phyloP scores from a whole-genome alignment of 2,329 filamentous ascomycete genomes.

The Neofusicoccum kwambonambiense region DNA sequence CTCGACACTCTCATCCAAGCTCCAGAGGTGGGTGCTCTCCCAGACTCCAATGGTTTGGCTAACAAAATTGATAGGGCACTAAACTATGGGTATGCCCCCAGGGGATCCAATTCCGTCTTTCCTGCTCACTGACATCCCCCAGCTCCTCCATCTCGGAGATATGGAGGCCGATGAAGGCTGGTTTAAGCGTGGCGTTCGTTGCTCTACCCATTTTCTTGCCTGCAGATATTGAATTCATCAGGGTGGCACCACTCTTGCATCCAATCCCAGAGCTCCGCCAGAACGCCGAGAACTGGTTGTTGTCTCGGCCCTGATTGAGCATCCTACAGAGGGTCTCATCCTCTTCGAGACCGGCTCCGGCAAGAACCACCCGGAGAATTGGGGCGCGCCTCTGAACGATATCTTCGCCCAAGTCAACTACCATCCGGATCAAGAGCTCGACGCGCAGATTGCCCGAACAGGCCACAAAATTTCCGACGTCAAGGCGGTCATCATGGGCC shows the following conservation, averaged over 20 bases:
- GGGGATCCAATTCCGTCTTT: not conserved
- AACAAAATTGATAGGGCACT: constrained; percentile 29
- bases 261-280: constrained; percentile 27
- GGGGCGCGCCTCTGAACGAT: constrained; percentile 31
- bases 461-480: constrained; percentile 33
- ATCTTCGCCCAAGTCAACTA: constrained; percentile 34
- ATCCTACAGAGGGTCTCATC: constrained; percentile 36
- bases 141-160: constrained; percentile 36
- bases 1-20: constrained; percentile 25
- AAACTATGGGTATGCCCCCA: constrained; percentile 33
- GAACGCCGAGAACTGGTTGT: constrained; percentile 32
- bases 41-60: not conserved
- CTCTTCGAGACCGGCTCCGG: constrained; percentile 38
- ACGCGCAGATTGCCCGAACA: constrained; percentile 28
- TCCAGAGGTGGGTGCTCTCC: constrained; percentile 20
- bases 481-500: constrained; percentile 38
- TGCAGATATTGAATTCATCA: constrained; percentile 4
- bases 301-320: constrained; percentile 28
- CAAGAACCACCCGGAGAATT: constrained; percentile 31
- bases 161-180: constrained; percentile 38
- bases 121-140: not conserved
- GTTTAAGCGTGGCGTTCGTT: constrained; percentile 29
- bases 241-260: constrained; percentile 29
- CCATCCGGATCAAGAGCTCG: constrained; percentile 24
- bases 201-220: not conserved